These are phyloP conservation scores for Albatrellus sp. DNA, from an alignment of 1,284 basidiomycete genomes.

Conservation along the genomic window DNA sequence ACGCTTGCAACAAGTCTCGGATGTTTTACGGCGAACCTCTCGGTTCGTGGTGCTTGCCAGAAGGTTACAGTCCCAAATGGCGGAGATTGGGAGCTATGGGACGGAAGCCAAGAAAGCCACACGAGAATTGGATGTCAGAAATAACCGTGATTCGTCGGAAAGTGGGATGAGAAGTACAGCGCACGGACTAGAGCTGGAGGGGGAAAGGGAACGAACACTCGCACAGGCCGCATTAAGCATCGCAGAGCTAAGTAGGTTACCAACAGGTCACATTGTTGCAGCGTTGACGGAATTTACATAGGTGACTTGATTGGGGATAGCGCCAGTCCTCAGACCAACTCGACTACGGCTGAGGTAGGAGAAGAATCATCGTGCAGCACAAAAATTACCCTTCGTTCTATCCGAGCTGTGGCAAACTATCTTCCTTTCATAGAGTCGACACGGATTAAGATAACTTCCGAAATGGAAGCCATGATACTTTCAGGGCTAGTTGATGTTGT, in stretches of 20 bases:
- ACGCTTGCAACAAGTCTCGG: slow-evolving; percentile 68
- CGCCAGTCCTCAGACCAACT: background rate
- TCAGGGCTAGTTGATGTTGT: slow-evolving; percentile 67
- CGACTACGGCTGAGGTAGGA: background rate
- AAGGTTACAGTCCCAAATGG: slow-evolving; percentile 72
- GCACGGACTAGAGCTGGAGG: slow-evolving; percentile 34
- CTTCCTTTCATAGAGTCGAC: slow-evolving; percentile 63
- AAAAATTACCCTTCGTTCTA: slow-evolving; percentile 49
- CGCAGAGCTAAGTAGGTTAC: slow-evolving; percentile 66
- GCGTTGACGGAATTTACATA: slow-evolving; percentile 9
- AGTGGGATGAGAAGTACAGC: slow-evolving; percentile 9
- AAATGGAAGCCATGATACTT: slow-evolving; percentile 85
- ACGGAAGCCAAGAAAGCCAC: slow-evolving; percentile 11
- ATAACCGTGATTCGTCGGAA: slow-evolving; percentile 10
- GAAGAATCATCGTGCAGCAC: slow-evolving; percentile 7
- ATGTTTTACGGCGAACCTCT: slow-evolving; percentile 70
- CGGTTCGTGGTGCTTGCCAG: slow-evolving; percentile 75
- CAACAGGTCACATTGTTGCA: background rate
- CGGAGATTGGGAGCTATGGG: slow-evolving; percentile 35
- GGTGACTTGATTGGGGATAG: slow-evolving; percentile 26
- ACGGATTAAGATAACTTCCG: slow-evolving; percentile 54
- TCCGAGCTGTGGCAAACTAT: slow-evolving; percentile 60
- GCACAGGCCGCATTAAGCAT: slow-evolving; percentile 86
- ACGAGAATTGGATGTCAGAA: slow-evolving; percentile 9
- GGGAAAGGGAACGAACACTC: slow-evolving; percentile 75